Percentiles rank a stretch among this genome's conserved stretches.
Conservation (phyloP, 129 eudicot species). For the Flaveria trinervia region DNA sequence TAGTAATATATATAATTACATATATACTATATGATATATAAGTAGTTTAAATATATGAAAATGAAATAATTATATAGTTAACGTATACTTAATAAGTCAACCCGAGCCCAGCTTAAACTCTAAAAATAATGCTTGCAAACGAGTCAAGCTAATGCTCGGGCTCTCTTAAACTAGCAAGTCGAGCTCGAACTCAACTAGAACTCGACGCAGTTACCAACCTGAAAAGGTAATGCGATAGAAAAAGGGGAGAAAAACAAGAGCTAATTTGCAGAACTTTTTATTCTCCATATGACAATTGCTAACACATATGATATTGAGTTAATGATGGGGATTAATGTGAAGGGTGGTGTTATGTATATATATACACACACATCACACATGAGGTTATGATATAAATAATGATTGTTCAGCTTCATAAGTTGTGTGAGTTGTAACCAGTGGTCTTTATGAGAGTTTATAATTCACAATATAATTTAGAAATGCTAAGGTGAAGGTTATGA, state of each 20-base stretch:
- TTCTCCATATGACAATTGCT: constrained; percentile 26
- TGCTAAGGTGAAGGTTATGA: background rate
- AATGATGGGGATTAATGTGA: constrained; percentile 13
- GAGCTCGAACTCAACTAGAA: background rate
- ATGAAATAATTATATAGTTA: too few relatives aligned
- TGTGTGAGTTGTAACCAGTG: constrained; percentile 1
- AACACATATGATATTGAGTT: background rate
- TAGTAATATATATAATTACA: too few relatives aligned
- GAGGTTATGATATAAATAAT: constrained; percentile 5
- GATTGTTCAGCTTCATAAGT: constrained; percentile 1
- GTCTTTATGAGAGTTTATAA: constrained; percentile 10
- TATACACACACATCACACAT: constrained; percentile 5
- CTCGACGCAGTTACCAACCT: constrained; percentile 23
- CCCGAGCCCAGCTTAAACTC: background rate
- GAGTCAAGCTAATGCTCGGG: background rate
- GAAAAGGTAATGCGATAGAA: constrained; percentile 40
- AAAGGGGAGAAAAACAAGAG: constrained; percentile 39
- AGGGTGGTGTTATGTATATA: background rate
- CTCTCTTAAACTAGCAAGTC: background rate
- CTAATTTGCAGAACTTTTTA: constrained; percentile 26
- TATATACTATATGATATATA: too few relatives aligned
- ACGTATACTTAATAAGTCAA: too few relatives aligned
- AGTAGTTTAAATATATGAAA: too few relatives aligned
- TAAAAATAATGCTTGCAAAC: background rate
- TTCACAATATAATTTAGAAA: background rate